Conservation (phyloP, 2,329 filamentous ascomycete genomes). For the Nemania sp. region DNA sequence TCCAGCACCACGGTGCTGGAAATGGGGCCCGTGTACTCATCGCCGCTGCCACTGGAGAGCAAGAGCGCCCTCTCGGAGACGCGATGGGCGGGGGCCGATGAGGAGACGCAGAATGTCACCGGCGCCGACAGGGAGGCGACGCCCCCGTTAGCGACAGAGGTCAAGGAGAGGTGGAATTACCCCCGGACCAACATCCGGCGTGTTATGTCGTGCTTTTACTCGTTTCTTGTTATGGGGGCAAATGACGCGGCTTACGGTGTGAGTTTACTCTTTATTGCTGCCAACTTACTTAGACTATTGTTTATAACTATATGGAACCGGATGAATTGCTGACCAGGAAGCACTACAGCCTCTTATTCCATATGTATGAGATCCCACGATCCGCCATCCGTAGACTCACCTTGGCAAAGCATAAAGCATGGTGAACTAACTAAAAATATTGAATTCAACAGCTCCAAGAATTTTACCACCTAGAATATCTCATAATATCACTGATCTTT, state of each 20-base stretch:
- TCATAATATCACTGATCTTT: conserved; percentile 62
- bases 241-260: conserved; percentile 71
- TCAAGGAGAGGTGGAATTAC: conserved; percentile 62
- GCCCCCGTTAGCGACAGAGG: conserved; percentile 41
- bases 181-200: conserved; percentile 62
- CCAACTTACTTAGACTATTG: neutral
- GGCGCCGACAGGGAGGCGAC: conserved; percentile 28
- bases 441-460: conserved; percentile 55
- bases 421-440: conserved; percentile 15
- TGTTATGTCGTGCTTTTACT: conserved; percentile 66
- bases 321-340: conserved; percentile 16
- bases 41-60: conserved; percentile 11
- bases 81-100: conserved; percentile 30
- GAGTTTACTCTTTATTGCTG: conserved; percentile 48
- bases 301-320: neutral
- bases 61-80: conserved; percentile 7
- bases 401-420: neutral
- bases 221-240: conserved; percentile 68
- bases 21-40: conserved; percentile 22
- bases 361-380: conserved; percentile 57
- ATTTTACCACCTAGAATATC: conserved; percentile 60
- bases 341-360: conserved; percentile 60
- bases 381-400: neutral
- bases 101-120: conserved; percentile 35
- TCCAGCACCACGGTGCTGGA: conserved; percentile 35